Percentiles rank a stretch among this genome's conserved stretches.
phyloP scores from a whole-genome alignment of 352 stramenopile genomes.

The Pilasporangium apinafurcum region DNA sequence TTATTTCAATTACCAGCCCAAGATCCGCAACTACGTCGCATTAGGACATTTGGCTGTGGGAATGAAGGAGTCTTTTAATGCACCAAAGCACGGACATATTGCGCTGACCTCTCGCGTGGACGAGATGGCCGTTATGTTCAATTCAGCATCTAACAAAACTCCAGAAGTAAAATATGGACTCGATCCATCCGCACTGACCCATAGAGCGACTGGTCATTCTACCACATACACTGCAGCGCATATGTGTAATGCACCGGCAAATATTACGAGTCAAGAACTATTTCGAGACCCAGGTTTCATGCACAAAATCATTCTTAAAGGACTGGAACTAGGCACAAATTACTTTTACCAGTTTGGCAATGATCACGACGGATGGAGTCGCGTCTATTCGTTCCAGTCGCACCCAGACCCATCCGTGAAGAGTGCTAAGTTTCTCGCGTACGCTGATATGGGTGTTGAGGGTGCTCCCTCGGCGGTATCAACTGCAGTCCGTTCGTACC shows the following conservation, averaged over 20 bases:
- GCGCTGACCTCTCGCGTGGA: constrained; percentile 40
- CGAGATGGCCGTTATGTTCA: constrained; percentile 79
- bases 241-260: constrained; percentile 62
- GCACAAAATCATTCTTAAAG: constrained; percentile 66
- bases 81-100: constrained; percentile 70
- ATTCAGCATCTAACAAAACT: constrained; percentile 50
- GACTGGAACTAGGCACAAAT: constrained; percentile 20
- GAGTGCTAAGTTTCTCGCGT: constrained; percentile 5
- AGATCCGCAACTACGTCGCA: constrained; percentile 23
- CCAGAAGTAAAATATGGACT: constrained; percentile 42
- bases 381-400: constrained; percentile 54
- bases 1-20: constrained; percentile 54
- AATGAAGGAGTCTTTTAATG: constrained; percentile 50
- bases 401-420: constrained; percentile 6
- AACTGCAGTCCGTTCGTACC: constrained; percentile 5
- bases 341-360: constrained; percentile 85
- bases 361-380: constrained; percentile 65
- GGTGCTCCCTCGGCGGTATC: constrained; percentile 5
- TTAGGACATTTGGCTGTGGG: constrained; percentile 36
- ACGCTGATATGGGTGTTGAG: constrained; percentile 4
- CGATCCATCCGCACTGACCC: constrained; percentile 13
- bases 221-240: constrained; percentile 60
- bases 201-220: constrained; percentile 25
- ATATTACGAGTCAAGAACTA: constrained; percentile 44
- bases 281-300: constrained; percentile 79